These are phyloP conservation scores for Mimosa bimucronata DNA, from an alignment of 306 rosid genomes.

Conservation along the genomic window DNA sequence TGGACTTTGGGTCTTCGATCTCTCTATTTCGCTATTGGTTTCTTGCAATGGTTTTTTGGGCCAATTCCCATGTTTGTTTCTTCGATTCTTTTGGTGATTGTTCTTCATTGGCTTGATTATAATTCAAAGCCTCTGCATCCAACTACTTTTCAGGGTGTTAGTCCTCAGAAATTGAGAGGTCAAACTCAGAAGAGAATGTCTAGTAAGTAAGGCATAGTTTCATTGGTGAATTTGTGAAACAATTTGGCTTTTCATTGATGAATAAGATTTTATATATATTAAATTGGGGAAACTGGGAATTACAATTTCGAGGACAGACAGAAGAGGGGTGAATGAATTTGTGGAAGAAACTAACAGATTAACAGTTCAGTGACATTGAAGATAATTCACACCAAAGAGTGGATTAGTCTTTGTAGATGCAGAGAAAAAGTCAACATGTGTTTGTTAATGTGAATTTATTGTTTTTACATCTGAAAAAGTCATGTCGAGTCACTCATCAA, in stretches of 20 bases:
- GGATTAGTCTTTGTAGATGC: background rate
- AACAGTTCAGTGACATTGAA: background rate
- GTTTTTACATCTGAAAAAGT: no score
- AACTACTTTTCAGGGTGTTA: constrained; percentile 4
- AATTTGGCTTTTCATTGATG: background rate
- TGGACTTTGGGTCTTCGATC: constrained; percentile 82
- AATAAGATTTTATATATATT: background rate
- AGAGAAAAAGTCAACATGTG: background rate
- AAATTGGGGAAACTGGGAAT: background rate
- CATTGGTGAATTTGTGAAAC: background rate
- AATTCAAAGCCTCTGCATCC: constrained; percentile 57
- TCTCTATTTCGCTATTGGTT: constrained; percentile 66
- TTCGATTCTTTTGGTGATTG: constrained; percentile 51
- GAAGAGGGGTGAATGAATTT: background rate
- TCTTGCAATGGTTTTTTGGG: constrained; percentile 81
- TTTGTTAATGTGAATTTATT: no score
- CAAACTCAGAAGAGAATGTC: background rate
- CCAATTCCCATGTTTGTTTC: constrained; percentile 79
- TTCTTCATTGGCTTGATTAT: constrained; percentile 58
- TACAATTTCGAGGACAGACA: background rate
- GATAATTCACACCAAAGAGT: background rate
- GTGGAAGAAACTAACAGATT: background rate
- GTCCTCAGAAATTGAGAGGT: background rate
- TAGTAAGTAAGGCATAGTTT: background rate
- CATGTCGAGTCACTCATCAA: no score